phyloP scores from a whole-genome alignment of 2,329 filamentous ascomycete species.

The Fusarium papillatum region DNA sequence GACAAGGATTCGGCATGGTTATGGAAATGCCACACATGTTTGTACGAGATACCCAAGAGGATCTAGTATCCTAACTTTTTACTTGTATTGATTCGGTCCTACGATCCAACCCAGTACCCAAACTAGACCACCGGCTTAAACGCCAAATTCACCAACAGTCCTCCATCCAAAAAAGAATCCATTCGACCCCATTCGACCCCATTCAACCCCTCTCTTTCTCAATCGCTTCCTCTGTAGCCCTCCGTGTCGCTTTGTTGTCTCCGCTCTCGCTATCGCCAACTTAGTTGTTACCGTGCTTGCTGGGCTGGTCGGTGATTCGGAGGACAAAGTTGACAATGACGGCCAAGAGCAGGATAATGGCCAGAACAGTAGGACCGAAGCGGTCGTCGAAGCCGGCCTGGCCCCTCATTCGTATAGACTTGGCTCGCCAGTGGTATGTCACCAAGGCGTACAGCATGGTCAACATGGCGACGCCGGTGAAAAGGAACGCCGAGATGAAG shows the following conservation, averaged over 20 bases:
- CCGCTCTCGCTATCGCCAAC: not conserved
- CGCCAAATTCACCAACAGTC: conserved; percentile 34
- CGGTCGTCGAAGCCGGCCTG: conserved; percentile 98
- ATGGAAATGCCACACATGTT: conserved; percentile 8
- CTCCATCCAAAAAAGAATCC: not conserved
- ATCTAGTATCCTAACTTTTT: conserved; percentile 29
- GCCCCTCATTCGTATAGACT: conserved; percentile 90
- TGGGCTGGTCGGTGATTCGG: conserved; percentile 67
- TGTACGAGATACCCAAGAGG: conserved; percentile 36
- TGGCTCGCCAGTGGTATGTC: conserved; percentile 98
- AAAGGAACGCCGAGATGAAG: conserved; percentile 93
- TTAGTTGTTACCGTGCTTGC: conserved; percentile 49
- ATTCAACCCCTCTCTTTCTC: conserved; percentile 2
- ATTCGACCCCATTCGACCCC: conserved; percentile 7
- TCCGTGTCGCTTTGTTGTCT: not conserved
- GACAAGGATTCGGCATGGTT: conserved; percentile 1
- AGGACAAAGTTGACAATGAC: conserved; percentile 98
- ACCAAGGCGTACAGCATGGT: conserved; percentile 96
- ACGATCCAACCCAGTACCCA: conserved; percentile 24
- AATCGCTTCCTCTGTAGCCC: not conserved
- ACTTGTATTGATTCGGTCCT: conserved; percentile 28
- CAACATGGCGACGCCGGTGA: conserved; percentile 93
- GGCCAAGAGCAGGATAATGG: conserved; percentile 86
- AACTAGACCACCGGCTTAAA: conserved; percentile 33
- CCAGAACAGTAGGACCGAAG: conserved; percentile 92